Conservation (phyloP, 2,329 filamentous ascomycete species). For the Botrytis hyacinthi region DNA sequence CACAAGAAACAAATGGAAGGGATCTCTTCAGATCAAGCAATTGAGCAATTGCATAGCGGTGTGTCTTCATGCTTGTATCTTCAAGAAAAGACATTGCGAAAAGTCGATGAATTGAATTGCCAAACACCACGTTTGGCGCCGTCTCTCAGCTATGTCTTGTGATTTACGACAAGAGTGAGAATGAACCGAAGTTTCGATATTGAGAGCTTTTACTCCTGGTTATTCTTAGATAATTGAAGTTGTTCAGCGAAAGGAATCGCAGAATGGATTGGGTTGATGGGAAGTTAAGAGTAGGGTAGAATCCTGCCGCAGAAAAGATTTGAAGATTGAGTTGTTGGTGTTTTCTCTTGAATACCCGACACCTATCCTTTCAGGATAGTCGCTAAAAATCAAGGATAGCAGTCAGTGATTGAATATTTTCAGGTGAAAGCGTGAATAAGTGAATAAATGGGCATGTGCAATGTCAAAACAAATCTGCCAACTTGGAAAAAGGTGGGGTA, state of each 20-base stretch:
- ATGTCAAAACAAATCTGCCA: constrained; percentile 1
- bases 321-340: not conserved
- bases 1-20: constrained; percentile 29
- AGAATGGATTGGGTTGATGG: not conserved
- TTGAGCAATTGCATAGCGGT: constrained; percentile 32
- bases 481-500: not conserved
- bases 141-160: not conserved
- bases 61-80: constrained; percentile 14
- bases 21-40: constrained; percentile 33
- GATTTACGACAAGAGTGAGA: not conserved
- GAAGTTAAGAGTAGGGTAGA: not conserved
- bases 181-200: not conserved
- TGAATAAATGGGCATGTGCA: not conserved
- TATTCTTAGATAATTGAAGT: not conserved
- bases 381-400: not conserved
- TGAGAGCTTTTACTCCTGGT: not conserved
- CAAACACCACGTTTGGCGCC: not conserved
- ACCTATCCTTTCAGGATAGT: not conserved
- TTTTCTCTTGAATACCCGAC: not conserved
- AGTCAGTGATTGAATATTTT: not conserved
- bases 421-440: not conserved
- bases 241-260: not conserved
- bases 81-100: constrained; percentile 16
- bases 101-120: not conserved
- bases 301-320: too few relatives aligned